Evolutionary conservation across 257 asterid genomes (phyloP), one percentile per base, ranked within the genome.

Genomic region (Rauvolfia tetraphylla): DNA sequence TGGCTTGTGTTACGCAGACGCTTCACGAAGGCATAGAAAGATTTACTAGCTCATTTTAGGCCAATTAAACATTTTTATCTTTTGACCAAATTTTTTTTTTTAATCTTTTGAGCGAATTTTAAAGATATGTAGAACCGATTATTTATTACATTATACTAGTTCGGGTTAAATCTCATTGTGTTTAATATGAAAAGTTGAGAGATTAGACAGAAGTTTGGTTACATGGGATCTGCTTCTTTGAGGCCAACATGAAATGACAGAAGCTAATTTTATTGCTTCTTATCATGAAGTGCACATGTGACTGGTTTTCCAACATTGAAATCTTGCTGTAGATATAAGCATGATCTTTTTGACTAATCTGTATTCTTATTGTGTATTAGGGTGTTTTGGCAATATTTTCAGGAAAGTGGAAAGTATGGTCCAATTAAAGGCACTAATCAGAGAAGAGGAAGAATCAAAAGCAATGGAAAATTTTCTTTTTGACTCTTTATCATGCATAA

Each of bases 1-100:
- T 81, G 78, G 82, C 82, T 82, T 79, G 83, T 79, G 82, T 82
- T 65, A 73, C 62, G 62, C 78, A 42, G 79, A 84, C 76, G 80
- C 81, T 72, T 71, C 83, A 71, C 78, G 73, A 22, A 61, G 59
- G 8, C 59, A 53, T 53, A 53, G 59, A 1, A 4, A 23, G 29
- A 56, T 56, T 56, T 56, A 46, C 14, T 46, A 22, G 12, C 10
- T 4, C 25, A 20, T 18, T 22, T 20, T 22, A 53, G 25, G 59
- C 23, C 59, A 58, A 57, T 79, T 42, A 63, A 58, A 80, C 41
- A 81, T n/a, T n/a, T n/a, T n/a, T n/a, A n/a, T n/a, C n/a, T n/a
- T n/a, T n/a, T n/a, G n/a, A n/a, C n/a, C n/a, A n/a, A n/a, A n/a
- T n/a, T n/a, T n/a, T n/a, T n/a, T n/a, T n/a, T n/a, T n/a, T n/a